Conservation (phyloP, 2,329 filamentous ascomycete species). For the Juglanconis sp. region DNA sequence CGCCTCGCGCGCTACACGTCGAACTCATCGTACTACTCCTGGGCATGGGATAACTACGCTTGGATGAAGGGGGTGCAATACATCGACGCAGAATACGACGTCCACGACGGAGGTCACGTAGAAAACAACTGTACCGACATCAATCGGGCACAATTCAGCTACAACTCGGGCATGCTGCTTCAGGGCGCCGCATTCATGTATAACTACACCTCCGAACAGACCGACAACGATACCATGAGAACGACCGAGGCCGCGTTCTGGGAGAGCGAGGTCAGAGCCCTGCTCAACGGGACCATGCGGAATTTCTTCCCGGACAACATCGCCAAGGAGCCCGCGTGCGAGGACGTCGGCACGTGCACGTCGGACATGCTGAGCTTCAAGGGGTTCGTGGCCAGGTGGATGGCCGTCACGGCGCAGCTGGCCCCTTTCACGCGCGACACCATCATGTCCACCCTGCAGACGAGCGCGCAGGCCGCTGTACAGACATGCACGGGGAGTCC, state of each 20-base stretch:
- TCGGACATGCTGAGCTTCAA: slow-evolving; percentile 59
- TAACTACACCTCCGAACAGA: slow-evolving; percentile 44
- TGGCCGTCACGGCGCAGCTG: slow-evolving; percentile 46
- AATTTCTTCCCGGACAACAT: slow-evolving; percentile 46
- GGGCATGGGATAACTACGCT: slow-evolving; percentile 53
- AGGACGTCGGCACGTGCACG: slow-evolving; percentile 48
- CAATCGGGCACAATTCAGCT: slow-evolving; percentile 53
- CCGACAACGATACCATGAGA: slow-evolving; percentile 10
- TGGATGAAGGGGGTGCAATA: slow-evolving; percentile 51
- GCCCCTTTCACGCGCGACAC: slow-evolving; percentile 43
- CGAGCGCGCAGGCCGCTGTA: slow-evolving; percentile 47
- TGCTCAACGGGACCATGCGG: slow-evolving; percentile 39
- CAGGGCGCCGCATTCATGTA: slow-evolving; percentile 58
- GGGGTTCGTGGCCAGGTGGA: slow-evolving; percentile 50
- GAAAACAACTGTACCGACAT: slow-evolving; percentile 49
- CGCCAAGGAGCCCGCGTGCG: slow-evolving; percentile 57
- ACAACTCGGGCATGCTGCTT: slow-evolving; percentile 52
- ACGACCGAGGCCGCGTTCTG: slow-evolving; percentile 27
- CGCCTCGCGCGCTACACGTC: slow-evolving; percentile 60
- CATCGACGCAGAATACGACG: slow-evolving; percentile 53
- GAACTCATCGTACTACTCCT: slow-evolving; percentile 53
- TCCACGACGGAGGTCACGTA: slow-evolving; percentile 56
- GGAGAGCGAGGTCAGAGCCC: slow-evolving; percentile 43
- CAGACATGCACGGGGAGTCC: slow-evolving; percentile 45
- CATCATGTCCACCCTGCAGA: slow-evolving; percentile 44